These are phyloP conservation scores for Aspergillus bertholletiae DNA, from an alignment of 495 filamentous ascomycete species.

Conservation along the genomic window DNA sequence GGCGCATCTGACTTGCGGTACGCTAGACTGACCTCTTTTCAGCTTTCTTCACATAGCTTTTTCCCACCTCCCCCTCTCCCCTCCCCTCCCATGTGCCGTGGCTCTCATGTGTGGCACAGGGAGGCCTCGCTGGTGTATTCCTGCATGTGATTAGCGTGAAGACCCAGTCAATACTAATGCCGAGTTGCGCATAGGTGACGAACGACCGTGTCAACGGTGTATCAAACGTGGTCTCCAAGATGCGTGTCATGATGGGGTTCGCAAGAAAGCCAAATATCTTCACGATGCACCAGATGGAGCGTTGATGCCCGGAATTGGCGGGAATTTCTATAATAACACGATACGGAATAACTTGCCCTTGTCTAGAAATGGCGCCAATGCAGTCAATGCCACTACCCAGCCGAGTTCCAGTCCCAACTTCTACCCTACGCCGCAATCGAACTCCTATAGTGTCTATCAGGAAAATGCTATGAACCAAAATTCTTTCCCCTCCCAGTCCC, in stretches of 20 bases:
- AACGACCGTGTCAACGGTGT: constrained; percentile 89
- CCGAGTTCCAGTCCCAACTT: constrained; percentile 27
- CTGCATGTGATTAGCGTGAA: neutral
- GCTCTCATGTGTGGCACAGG: neutral
- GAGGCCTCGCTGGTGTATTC: neutral
- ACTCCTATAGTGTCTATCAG: constrained; percentile 40
- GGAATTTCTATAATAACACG: constrained; percentile 42
- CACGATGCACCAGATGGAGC: constrained; percentile 88
- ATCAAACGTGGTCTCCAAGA: constrained; percentile 89
- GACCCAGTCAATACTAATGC: neutral
- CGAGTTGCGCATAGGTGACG: constrained; percentile 57
- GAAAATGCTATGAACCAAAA: constrained; percentile 38
- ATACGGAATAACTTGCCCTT: constrained; percentile 28
- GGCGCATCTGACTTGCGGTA: constrained; percentile 97
- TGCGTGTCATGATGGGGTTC: constrained; percentile 88
- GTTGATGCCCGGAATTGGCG: constrained; percentile 56
- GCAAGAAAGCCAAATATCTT: constrained; percentile 98
- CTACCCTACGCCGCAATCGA: constrained; percentile 36
- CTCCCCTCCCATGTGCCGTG: neutral
- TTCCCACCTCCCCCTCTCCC: neutral
- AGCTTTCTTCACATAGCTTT: constrained; percentile 7
- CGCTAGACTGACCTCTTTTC: constrained; percentile 31
- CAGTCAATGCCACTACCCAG: constrained; percentile 20
- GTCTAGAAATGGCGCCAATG: constrained; percentile 30
- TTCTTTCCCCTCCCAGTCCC: constrained; percentile 62